Conservation (phyloP, 768 basidiomycete genomes). For the Tremella fuciformis region DNA sequence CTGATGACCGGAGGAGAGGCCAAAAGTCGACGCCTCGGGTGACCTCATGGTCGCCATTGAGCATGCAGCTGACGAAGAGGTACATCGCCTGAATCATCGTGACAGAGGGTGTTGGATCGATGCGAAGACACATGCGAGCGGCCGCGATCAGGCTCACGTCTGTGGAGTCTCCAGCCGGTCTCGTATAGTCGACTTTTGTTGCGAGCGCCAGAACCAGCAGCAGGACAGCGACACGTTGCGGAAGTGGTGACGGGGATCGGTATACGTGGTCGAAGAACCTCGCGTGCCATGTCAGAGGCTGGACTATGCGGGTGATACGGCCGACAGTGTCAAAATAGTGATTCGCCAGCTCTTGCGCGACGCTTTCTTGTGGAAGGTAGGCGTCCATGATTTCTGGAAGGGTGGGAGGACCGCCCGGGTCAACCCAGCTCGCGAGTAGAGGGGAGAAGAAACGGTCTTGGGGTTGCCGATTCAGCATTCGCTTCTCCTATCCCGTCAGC, state of each 20-base stretch:
- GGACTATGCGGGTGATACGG: constrained; percentile 25
- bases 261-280: constrained; percentile 12
- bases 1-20: constrained; percentile 19
- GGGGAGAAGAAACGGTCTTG: neutral
- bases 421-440: constrained; percentile 4
- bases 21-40: constrained; percentile 16
- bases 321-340: constrained; percentile 24
- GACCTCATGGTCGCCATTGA: constrained; percentile 15
- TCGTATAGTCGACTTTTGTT: constrained; percentile 12
- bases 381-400: constrained; percentile 11
- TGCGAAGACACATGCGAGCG: constrained; percentile 12
- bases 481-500: neutral
- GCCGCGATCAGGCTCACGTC: constrained; percentile 11
- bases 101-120: constrained; percentile 17
- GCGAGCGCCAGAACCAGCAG: constrained; percentile 15
- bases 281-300: constrained; percentile 10
- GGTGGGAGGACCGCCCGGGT: constrained; percentile 5
- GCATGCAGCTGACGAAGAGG: constrained; percentile 16
- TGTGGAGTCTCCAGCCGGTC: constrained; percentile 8
- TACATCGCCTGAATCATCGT: constrained; percentile 21
- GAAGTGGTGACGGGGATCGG: constrained; percentile 4
- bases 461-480: constrained; percentile 1
- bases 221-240: constrained; percentile 17
- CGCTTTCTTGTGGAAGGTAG: constrained; percentile 11
- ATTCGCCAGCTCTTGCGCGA: constrained; percentile 11